phyloP scores from a whole-genome alignment of 176 grass and related monocot species.

The Zoysia japonica region DNA sequence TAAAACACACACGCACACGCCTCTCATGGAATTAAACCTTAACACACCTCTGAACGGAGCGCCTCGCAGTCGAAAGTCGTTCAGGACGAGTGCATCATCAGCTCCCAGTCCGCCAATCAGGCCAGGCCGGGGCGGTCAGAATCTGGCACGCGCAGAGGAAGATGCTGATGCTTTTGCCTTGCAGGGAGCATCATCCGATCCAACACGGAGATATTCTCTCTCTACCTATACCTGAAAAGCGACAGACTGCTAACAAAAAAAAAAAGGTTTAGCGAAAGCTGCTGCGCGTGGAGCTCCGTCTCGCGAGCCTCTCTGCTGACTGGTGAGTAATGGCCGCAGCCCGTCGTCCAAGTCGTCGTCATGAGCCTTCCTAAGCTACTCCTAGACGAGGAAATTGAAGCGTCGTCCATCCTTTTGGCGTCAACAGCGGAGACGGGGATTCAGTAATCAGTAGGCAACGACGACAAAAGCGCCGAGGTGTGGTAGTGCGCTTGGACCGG shows the following conservation, averaged over 20 bases:
- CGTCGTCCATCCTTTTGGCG: too few species aligned
- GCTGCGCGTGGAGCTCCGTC: background rate
- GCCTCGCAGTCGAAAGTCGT: background rate
- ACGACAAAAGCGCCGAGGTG: too few species aligned
- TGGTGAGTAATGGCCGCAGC: too few species aligned
- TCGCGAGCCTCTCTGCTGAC: background rate
- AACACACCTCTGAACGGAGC: background rate
- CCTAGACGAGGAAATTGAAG: too few species aligned
- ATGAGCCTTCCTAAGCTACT: too few species aligned
- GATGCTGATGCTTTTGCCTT: conserved; percentile 6
- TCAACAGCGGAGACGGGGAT: too few species aligned
- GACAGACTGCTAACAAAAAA: background rate
- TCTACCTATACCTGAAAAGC: background rate
- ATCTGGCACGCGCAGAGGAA: background rate
- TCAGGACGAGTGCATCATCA: background rate
- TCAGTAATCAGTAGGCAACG: too few species aligned
- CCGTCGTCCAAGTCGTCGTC: too few species aligned
- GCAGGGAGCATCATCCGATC: background rate
- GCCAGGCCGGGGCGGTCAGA: background rate
- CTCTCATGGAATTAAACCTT: background rate
- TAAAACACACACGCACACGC: too few species aligned
- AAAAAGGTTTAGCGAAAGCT: background rate
- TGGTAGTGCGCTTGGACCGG: too few species aligned
- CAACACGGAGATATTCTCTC: conserved; percentile 1
- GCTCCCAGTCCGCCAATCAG: background rate